These are phyloP conservation scores for Neonectria faginata DNA, from an alignment of 2,329 filamentous ascomycete species.

Conservation along the genomic window DNA sequence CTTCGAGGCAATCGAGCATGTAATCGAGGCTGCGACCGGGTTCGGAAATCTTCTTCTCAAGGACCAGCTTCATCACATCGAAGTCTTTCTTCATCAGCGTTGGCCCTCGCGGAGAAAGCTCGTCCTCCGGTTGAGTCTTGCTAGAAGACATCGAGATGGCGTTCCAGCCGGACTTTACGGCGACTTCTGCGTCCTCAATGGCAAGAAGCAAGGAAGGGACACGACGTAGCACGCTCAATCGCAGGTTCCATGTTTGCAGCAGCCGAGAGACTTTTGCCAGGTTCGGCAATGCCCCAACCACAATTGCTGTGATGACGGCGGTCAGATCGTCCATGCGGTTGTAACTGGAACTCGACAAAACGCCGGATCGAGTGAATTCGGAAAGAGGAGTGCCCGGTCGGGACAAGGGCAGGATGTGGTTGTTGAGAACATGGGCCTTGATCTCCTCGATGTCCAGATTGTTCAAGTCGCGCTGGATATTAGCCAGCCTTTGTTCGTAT, in stretches of 20 bases:
- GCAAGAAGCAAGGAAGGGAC: slow-evolving; percentile 76
- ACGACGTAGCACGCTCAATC: slow-evolving; percentile 79
- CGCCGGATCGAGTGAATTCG: slow-evolving; percentile 48
- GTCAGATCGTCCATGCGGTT: slow-evolving; percentile 88
- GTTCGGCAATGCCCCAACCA: slow-evolving; percentile 87
- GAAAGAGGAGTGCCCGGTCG: slow-evolving; percentile 53
- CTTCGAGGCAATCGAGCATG: slow-evolving; percentile 89
- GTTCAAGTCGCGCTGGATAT: slow-evolving; percentile 77
- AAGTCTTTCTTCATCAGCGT: slow-evolving; percentile 60
- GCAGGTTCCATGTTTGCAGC: slow-evolving; percentile 82
- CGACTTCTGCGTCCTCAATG: slow-evolving; percentile 74
- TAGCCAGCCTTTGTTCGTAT: slow-evolving; percentile 79
- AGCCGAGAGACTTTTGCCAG: slow-evolving; percentile 78
- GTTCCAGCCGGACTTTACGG: slow-evolving; percentile 75
- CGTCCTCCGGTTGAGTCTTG: slow-evolving; percentile 35
- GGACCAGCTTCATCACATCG: slow-evolving; percentile 68
- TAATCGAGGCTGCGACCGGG: slow-evolving; percentile 81
- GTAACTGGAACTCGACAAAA: slow-evolving; percentile 65
- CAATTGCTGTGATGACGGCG: slow-evolving; percentile 89
- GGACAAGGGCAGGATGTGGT: slow-evolving; percentile 73
- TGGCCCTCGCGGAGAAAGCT: slow-evolving; percentile 34
- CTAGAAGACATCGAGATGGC: slow-evolving; percentile 58
- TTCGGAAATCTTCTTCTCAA: slow-evolving; percentile 76
- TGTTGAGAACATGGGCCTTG: slow-evolving; percentile 86
- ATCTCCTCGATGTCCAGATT: slow-evolving; percentile 84